phyloP scores from a whole-genome alignment of 768 basidiomycete species.

The Inosperma sp. region DNA sequence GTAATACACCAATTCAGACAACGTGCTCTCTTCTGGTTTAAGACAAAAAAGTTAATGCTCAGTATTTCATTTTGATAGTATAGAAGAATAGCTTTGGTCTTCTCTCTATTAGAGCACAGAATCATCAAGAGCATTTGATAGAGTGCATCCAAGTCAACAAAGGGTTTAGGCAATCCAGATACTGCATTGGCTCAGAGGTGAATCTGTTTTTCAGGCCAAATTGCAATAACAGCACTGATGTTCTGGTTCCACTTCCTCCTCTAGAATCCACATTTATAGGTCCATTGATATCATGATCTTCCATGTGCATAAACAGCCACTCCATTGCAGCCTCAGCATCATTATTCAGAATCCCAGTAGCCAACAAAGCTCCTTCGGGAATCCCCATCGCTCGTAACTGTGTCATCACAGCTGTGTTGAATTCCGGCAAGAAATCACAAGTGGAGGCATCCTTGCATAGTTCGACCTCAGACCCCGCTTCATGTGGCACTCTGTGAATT shows the following conservation, averaged over 20 bases:
- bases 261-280: slow-evolving; percentile 46
- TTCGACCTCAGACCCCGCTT: slow-evolving; percentile 73
- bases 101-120: no score
- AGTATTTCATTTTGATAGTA: no score
- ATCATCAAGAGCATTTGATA: no score
- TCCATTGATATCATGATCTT: slow-evolving; percentile 88
- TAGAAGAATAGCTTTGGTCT: no score
- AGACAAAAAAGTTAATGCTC: no score
- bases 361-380: slow-evolving; percentile 75
- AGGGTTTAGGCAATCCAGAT: no score
- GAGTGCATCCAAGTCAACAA: no score
- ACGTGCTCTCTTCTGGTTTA: no score
- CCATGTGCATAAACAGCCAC: slow-evolving; percentile 94
- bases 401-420: slow-evolving; percentile 69
- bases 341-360: slow-evolving; percentile 75
- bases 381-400: slow-evolving; percentile 91
- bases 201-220: no score
- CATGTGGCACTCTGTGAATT: slow-evolving; percentile 55
- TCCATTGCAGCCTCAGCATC: slow-evolving; percentile 85
- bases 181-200: no score
- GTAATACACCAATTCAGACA: no score
- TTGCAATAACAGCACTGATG: slow-evolving; percentile 54
- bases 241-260: neutral
- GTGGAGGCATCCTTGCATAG: slow-evolving; percentile 49
- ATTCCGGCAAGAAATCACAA: slow-evolving; percentile 48